Evolutionary conservation across 306 rosid genomes (phyloP), one percentile per base, ranked within the genome.

Genomic region (Gynostemma pentaphyllum): DNA sequence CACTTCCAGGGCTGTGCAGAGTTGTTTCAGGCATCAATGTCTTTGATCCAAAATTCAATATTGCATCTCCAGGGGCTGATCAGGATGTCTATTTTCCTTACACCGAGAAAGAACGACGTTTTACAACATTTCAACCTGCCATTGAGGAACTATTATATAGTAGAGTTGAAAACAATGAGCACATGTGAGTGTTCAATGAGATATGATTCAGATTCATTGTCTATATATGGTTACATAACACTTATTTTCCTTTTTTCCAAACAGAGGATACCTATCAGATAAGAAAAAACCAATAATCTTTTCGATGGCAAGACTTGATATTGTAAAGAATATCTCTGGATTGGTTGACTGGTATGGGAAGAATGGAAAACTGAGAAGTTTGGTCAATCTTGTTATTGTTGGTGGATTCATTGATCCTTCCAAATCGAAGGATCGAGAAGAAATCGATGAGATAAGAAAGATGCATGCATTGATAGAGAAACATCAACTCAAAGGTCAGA

Each of bases 321-420:
- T 67, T 28, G 97, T 90, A 62, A 90, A 90, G 81, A 90, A 90
- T 82, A 73, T 90, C 30, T 45, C 74, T 0, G 97, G 97, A 2
- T 69, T 90, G 55, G 85, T 83, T 4, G 96, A 87, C 13, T 87
- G 97, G 95, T 90, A 78, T 62, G 97, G 76, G 5, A 81, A 82
- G 76, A 87, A 82, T 79, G 81, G 75, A 75, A 85, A 78, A 72
- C 74, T 90, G 62, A 80, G 89, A 75, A 82, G 30, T 57, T 70
- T 85, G 81, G 97, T 80, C 37, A 90, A 90, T 68, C 96, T 90
- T 72, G 96, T 87, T 36, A 72, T 87, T 65, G 97, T 90, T 37
- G 97, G 97, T 23, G 97, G 95, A 14, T 90, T 87, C 86, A 81
- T 90, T 57, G 96, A 90, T 78, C 83, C 97, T 54, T 76, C 87